phyloP scores from a whole-genome alignment of 2,329 filamentous ascomycete species.

The Pyrenochaeta sp. region DNA sequence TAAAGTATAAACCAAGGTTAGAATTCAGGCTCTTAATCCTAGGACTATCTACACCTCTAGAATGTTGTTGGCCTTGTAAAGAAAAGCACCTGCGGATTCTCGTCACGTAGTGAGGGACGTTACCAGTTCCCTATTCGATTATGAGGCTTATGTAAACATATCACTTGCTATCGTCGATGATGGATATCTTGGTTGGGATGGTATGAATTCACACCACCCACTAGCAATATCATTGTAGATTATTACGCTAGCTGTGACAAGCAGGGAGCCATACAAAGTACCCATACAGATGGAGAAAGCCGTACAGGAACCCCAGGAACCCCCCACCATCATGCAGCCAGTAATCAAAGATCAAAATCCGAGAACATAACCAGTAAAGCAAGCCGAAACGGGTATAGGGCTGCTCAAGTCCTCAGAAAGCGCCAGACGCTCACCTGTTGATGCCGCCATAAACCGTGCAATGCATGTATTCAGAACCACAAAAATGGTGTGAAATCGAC shows the following conservation, averaged over 20 bases:
- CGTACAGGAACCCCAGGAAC: conserved; percentile 10
- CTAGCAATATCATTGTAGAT: conserved; percentile 20
- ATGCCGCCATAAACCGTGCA: conserved; percentile 47
- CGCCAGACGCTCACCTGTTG: conserved; percentile 51
- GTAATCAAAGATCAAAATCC: conserved; percentile 13
- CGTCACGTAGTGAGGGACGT: no score
- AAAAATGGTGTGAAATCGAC: conserved; percentile 25
- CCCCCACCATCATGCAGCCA: conserved; percentile 3
- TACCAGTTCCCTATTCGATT: no score
- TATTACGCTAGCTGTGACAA: conserved; percentile 14
- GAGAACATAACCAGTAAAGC: conserved; percentile 24
- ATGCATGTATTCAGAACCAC: conserved; percentile 35
- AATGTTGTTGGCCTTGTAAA: no score
- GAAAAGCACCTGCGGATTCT: no score
- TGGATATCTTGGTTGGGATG: no score
- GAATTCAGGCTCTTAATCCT: no score
- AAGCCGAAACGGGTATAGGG: conserved; percentile 43
- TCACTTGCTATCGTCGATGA: no score
- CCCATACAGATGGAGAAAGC: conserved; percentile 23
- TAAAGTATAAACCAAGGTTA: no score
- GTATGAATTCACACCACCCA: conserved; percentile 45
- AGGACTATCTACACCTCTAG: no score
- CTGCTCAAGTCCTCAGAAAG: conserved; percentile 54
- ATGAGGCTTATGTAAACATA: no score
- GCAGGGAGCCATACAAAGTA: conserved; percentile 15